These are phyloP conservation scores for Aureobasidium sp. DNA, from an alignment of 2,329 filamentous ascomycete genomes.

Conservation along the genomic window DNA sequence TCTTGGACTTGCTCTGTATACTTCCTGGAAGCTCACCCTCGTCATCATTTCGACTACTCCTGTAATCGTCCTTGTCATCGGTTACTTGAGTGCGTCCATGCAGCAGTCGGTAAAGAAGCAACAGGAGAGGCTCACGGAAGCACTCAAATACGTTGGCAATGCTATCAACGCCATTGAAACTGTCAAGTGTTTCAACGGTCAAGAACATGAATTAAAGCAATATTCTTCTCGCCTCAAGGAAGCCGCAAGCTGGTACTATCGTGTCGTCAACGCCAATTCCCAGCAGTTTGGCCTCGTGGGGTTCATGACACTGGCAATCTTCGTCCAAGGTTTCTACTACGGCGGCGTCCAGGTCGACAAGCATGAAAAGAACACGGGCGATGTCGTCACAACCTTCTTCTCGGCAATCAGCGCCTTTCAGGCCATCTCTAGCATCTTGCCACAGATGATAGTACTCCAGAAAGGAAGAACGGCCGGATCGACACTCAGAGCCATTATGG, in stretches of 20 bases:
- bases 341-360: conserved; percentile 62
- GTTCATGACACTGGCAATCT: conserved; percentile 69
- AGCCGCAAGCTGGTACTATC: conserved; percentile 57
- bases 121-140: conserved; percentile 57
- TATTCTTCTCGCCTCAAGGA: conserved; percentile 54
- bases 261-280: conserved; percentile 62
- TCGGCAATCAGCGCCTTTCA: conserved; percentile 70
- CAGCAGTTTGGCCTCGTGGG: conserved; percentile 67
- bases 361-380: conserved; percentile 53
- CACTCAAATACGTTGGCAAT: conserved; percentile 64
- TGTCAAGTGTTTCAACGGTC: conserved; percentile 79
- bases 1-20: conserved; percentile 65
- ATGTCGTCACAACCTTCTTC: conserved; percentile 80
- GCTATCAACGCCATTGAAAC: conserved; percentile 70
- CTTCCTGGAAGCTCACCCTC: conserved; percentile 77
- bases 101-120: conserved; percentile 63
- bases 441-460: conserved; percentile 68
- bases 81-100: conserved; percentile 53
- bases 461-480: conserved; percentile 72
- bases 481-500: conserved; percentile 47
- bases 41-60: conserved; percentile 70
- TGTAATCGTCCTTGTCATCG: conserved; percentile 55
- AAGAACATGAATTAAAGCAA: conserved; percentile 59
- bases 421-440: conserved; percentile 64
- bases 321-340: conserved; percentile 87